phyloP scores from a whole-genome alignment of 1,284 basidiomycete genomes.

The Puccinia hordei region DNA sequence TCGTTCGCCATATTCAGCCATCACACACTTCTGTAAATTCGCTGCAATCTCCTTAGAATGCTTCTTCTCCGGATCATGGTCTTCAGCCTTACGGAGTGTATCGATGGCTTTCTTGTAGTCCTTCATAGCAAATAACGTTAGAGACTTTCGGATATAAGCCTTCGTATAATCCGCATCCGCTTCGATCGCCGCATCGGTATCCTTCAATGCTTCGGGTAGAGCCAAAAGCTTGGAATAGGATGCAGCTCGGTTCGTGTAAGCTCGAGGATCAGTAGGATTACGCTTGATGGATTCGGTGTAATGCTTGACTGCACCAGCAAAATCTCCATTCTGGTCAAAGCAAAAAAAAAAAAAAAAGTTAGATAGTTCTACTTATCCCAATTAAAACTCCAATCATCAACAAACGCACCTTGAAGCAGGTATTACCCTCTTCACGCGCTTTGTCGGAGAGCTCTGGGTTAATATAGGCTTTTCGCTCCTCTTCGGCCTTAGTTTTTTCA shows the following conservation, averaged over 20 bases:
- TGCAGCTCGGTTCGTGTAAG: constrained; percentile 95
- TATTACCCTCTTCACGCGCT: constrained; percentile 90
- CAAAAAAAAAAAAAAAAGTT: not conserved
- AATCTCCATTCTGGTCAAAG: constrained; percentile 68
- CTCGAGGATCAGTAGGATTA: constrained; percentile 81
- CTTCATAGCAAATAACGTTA: constrained; percentile 84
- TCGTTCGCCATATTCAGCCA: constrained; percentile 79
- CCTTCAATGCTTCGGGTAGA: constrained; percentile 92
- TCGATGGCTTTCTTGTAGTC: constrained; percentile 85
- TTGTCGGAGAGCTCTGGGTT: constrained; percentile 79
- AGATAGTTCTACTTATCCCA: not conserved
- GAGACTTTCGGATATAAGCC: constrained; percentile 91
- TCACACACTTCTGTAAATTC: constrained; percentile 64
- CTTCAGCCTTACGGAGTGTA: constrained; percentile 73
- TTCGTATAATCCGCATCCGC: constrained; percentile 89
- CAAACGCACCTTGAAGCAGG: constrained; percentile 72
- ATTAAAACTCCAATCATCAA: not conserved
- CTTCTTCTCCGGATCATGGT: constrained; percentile 74
- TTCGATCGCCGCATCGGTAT: constrained; percentile 88
- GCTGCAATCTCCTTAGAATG: constrained; percentile 78
- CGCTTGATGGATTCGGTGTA: constrained; percentile 98
- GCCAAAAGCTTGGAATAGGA: constrained; percentile 95
- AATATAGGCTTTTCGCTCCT: constrained; percentile 80
- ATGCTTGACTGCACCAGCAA: constrained; percentile 84
- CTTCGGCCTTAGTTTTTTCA: constrained; percentile 77